Percentiles rank a stretch among this genome's conserved stretches.
Conservation (phyloP, 2,329 filamentous ascomycete species). For the Aspergillus jensenii region DNA sequence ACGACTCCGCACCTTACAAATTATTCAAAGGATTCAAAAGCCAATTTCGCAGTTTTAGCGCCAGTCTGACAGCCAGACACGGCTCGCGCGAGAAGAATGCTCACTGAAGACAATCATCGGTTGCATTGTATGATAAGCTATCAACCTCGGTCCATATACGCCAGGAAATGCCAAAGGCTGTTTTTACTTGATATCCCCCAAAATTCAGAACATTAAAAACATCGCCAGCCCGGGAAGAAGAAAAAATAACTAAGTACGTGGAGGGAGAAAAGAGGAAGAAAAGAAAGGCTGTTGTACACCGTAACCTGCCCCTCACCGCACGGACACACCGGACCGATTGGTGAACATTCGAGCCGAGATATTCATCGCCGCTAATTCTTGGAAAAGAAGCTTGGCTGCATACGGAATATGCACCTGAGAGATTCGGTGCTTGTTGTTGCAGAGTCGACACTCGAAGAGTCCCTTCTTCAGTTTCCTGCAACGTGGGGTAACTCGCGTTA, state of each 20-base stretch:
- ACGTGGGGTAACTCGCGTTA: constrained; percentile 31
- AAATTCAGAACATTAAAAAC: constrained; percentile 11
- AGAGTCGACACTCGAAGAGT: constrained; percentile 93
- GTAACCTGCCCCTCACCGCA: constrained; percentile 32
- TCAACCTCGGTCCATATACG: constrained; percentile 21
- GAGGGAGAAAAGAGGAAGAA: constrained; percentile 11
- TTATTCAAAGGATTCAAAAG: not conserved
- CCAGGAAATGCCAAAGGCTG: constrained; percentile 26
- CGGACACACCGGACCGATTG: constrained; percentile 52
- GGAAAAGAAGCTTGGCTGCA: constrained; percentile 95
- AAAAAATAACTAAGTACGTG: not conserved
- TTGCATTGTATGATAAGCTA: constrained; percentile 9
- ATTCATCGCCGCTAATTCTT: constrained; percentile 97
- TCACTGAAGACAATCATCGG: constrained; percentile 3
- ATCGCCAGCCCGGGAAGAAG: constrained; percentile 10
- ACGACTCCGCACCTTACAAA: not conserved
- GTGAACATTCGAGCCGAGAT: constrained; percentile 98
- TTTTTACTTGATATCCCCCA: constrained; percentile 18
- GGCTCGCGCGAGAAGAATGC: not conserved
- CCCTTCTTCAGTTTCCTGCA: constrained; percentile 86
- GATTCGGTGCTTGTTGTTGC: constrained; percentile 99
- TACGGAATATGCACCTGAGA: constrained; percentile 98
- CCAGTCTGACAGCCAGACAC: not conserved
- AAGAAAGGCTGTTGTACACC: constrained; percentile 4
- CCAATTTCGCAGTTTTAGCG: constrained; percentile 4